phyloP scores from a whole-genome alignment of 345 rosid species.

The Ceriops zippeliana region DNA sequence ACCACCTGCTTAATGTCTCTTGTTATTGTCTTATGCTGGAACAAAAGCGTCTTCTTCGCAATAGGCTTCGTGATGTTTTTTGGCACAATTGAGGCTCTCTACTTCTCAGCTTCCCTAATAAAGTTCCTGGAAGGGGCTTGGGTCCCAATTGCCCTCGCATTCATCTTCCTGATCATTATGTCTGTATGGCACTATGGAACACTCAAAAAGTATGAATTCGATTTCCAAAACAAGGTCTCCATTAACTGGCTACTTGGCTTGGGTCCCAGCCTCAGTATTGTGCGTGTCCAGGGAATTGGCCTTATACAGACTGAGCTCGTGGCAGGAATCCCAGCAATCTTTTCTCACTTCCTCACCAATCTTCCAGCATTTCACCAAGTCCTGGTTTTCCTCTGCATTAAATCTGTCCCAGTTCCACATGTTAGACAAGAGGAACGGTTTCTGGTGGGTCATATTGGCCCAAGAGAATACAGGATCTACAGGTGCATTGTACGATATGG shows the following conservation, averaged over 20 bases:
- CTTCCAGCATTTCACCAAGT: conserved; percentile 97
- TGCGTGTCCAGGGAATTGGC: conserved; percentile 87
- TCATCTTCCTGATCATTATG: conserved; percentile 70
- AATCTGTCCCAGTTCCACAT: conserved; percentile 94
- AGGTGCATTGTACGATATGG: conserved; percentile 94
- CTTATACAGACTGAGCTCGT: conserved; percentile 89
- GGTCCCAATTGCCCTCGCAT: conserved; percentile 87
- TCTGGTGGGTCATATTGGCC: conserved; percentile 79
- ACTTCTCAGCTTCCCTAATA: conserved; percentile 88
- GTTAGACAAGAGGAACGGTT: conserved; percentile 85
- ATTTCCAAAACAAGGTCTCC: conserved; percentile 90
- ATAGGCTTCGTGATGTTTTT: conserved; percentile 69
- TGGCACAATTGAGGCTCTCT: conserved; percentile 84
- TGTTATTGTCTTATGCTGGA: conserved; percentile 93
- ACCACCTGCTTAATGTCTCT: conserved; percentile 96
- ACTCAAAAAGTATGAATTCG: conserved; percentile 74
- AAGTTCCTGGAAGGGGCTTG: conserved; percentile 98
- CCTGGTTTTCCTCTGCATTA: conserved; percentile 84
- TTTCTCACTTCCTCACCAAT: conserved; percentile 96
- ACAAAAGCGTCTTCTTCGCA: conserved; percentile 65
- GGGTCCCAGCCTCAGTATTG: conserved; percentile 79
- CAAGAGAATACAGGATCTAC: conserved; percentile 69
- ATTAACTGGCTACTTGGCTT: conserved; percentile 81
- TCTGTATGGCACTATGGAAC: conserved; percentile 92
- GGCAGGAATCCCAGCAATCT: conserved; percentile 89